Conservation (phyloP, 2,329 filamentous ascomycete genomes). For the Colletotrichum sp. region DNA sequence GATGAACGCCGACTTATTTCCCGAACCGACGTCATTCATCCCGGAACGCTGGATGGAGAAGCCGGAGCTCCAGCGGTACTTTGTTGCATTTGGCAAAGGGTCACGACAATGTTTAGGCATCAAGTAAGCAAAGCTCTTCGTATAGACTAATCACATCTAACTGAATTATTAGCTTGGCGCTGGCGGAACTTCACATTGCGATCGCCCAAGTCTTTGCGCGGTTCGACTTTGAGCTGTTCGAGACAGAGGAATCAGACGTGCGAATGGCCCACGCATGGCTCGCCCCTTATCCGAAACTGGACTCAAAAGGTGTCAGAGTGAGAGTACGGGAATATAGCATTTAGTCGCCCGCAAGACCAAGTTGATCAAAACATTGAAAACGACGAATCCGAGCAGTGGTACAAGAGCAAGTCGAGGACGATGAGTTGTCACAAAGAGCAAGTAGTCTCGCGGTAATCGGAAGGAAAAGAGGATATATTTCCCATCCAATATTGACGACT, state of each 20-base stretch:
- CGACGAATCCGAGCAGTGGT: not conserved
- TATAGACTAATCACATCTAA: not conserved
- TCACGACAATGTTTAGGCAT: conserved; percentile 27
- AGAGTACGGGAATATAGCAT: not conserved
- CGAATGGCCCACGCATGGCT: conserved; percentile 21
- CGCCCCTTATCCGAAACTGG: conserved; percentile 18
- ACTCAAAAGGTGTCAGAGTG: conserved; percentile 19
- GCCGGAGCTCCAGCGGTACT: conserved; percentile 22
- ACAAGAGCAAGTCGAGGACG: not conserved
- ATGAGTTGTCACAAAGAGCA: not conserved
- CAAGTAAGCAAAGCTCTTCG: conserved; percentile 17
- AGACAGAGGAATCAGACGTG: conserved; percentile 27
- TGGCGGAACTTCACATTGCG: conserved; percentile 26
- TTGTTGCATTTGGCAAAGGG: conserved; percentile 26
- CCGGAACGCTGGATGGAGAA: conserved; percentile 29
- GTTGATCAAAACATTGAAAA: not conserved
- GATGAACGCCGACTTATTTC: conserved; percentile 27
- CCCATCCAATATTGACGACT: not conserved
- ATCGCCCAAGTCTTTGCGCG: conserved; percentile 24
- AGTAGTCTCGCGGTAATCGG: not conserved
- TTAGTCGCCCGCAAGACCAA: not conserved
- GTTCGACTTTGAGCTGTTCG: conserved; percentile 29
- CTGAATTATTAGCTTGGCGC: conserved; percentile 20
- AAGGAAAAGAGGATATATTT: not conserved
- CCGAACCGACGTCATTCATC: conserved; percentile 24